These are phyloP conservation scores for Colletotrichum abscissum DNA, from an alignment of 2,329 filamentous ascomycete species.

Conservation along the genomic window DNA sequence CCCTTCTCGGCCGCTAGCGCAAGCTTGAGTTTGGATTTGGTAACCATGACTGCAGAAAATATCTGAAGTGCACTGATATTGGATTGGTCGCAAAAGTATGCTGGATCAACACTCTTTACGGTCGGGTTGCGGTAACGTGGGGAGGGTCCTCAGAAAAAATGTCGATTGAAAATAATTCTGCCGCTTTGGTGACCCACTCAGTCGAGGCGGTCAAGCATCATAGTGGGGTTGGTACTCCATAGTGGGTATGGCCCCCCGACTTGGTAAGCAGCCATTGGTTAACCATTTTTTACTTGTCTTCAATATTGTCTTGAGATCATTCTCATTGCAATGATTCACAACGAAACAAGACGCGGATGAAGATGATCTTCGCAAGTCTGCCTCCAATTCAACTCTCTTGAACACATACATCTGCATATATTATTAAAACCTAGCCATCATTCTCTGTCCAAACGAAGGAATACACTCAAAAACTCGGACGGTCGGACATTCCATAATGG, in stretches of 20 bases:
- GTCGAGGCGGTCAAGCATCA: neutral
- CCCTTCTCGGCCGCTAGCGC: conserved; percentile 67
- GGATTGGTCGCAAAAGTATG: conserved; percentile 4
- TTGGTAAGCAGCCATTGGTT: conserved; percentile 3
- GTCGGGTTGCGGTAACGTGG: conserved; percentile 14
- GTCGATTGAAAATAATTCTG: conserved; percentile 34
- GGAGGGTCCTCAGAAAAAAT: conserved; percentile 9
- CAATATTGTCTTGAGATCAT: neutral
- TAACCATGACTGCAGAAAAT: conserved; percentile 48
- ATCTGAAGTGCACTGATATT: neutral
- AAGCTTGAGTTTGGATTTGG: conserved; percentile 62
- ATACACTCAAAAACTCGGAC: too few species aligned
- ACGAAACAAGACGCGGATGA: too few species aligned
- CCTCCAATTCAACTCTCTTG: too few species aligned
- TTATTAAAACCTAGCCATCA: too few species aligned
- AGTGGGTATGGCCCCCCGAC: neutral
- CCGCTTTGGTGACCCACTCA: conserved; percentile 10
- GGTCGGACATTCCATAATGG: neutral
- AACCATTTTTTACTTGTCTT: neutral
- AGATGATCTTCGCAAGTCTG: too few species aligned
- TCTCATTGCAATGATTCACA: neutral
- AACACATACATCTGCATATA: too few species aligned
- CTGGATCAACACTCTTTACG: conserved; percentile 10
- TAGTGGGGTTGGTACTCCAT: neutral
- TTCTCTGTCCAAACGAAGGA: too few species aligned